Conservation (phyloP, 225 moss, liverwort and hornwort genomes). For the Asterella californica region DNA sequence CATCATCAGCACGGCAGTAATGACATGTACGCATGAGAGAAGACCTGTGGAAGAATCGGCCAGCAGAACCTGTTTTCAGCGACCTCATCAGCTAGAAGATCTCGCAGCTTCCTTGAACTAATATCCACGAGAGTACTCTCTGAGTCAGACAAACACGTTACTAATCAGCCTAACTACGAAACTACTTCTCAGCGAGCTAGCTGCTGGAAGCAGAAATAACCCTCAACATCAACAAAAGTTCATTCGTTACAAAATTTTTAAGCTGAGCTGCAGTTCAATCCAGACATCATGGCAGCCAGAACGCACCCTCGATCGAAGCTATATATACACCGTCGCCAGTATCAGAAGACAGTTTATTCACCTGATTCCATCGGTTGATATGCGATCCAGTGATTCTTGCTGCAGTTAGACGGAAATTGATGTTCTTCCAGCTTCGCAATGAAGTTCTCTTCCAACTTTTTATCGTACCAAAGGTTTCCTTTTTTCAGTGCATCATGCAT, state of each 20-base stretch:
- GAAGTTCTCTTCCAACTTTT: constrained; percentile 22
- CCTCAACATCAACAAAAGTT: no score
- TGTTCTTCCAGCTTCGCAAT: constrained; percentile 19
- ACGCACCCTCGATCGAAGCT: neutral
- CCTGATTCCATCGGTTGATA: constrained; percentile 32
- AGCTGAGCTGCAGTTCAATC: neutral
- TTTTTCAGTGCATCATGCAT: constrained; percentile 12
- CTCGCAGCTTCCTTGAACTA: no score
- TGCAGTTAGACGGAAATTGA: constrained; percentile 34
- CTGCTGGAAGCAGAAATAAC: no score
- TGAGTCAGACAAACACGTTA: no score
- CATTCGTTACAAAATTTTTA: no score
- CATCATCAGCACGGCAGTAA: constrained; percentile 25
- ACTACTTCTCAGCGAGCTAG: no score
- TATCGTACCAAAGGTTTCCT: constrained; percentile 28
- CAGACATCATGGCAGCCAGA: neutral
- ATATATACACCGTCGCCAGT: neutral
- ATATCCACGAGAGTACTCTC: no score
- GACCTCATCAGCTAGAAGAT: neutral
- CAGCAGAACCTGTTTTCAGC: neutral
- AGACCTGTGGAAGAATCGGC: constrained; percentile 28
- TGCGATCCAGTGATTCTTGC: constrained; percentile 31
- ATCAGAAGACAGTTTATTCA: neutral
- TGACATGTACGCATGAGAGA: constrained; percentile 23
- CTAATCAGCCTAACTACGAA: no score